Percentiles rank a stretch among this genome's conserved stretches.
Conservation (phyloP, 331 rosid species). For the Spiraea crenata region DNA sequence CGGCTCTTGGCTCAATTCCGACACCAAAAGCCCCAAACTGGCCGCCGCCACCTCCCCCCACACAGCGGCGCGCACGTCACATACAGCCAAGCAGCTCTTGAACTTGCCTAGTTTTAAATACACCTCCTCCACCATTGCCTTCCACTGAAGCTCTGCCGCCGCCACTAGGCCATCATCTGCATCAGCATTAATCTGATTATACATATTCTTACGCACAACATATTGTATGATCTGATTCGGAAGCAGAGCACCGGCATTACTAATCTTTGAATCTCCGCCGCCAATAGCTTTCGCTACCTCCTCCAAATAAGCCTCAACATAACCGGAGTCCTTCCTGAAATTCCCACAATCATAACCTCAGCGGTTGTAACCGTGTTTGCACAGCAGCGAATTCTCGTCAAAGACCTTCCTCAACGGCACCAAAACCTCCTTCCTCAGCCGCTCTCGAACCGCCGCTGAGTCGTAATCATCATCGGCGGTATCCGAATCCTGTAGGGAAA, state of each 20-base stretch:
- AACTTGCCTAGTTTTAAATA: conserved; percentile 35
- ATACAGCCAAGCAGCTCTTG: conserved; percentile 42
- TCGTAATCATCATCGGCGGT: too few relatives aligned
- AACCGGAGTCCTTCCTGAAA: too few relatives aligned
- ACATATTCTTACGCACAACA: neutral
- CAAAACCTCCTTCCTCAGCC: too few relatives aligned
- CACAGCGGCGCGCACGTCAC: conserved; percentile 36
- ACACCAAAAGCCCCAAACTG: conserved; percentile 56
- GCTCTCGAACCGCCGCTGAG: too few relatives aligned
- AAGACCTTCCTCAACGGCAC: too few relatives aligned
- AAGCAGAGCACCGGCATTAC: conserved; percentile 18
- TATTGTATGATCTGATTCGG: conserved; percentile 44
- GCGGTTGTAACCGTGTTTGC: too few relatives aligned
- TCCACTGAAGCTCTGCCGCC: conserved; percentile 64
- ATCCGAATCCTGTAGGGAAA: too few relatives aligned
- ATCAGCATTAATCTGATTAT: too few relatives aligned
- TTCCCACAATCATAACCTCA: too few relatives aligned
- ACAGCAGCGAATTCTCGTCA: too few relatives aligned
- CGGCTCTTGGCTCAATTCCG: conserved; percentile 62
- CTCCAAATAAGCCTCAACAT: conserved; percentile 1
- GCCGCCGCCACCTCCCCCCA: conserved; percentile 42
- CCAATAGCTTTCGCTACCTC: conserved; percentile 16
- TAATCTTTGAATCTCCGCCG: neutral
- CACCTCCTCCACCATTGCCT: conserved; percentile 44
- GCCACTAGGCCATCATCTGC: conserved; percentile 28